Percentiles rank a stretch among this genome's conserved stretches.
Evolutionary conservation across 345 rosid species (phyloP).

Genomic region (Abelmoschus esculentus): DNA sequence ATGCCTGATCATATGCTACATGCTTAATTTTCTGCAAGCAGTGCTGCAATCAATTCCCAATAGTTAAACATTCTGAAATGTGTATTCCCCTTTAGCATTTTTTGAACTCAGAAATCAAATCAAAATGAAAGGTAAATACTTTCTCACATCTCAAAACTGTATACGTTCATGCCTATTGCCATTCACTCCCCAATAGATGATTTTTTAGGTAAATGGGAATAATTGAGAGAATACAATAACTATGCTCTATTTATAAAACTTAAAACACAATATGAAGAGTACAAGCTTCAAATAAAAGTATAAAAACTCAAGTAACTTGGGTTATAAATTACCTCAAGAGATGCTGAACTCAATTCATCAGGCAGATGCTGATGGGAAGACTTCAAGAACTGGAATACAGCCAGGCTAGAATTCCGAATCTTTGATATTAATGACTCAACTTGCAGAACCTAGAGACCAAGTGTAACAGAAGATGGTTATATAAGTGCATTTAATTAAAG

Average conservation of each 20-base stretch:
- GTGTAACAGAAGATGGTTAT: no score
- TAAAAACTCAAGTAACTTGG: background rate
- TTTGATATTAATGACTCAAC: background rate
- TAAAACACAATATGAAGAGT: background rate
- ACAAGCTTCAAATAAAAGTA: background rate
- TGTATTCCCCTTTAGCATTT: background rate
- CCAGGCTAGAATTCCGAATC: background rate
- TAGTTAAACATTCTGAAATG: conserved; percentile 18
- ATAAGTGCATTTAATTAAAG: no score
- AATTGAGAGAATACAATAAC: background rate
- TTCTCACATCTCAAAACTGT: background rate
- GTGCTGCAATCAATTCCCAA: conserved; percentile 43
- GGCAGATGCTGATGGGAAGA: background rate
- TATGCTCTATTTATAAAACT: background rate
- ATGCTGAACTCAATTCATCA: background rate
- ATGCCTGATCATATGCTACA: conserved; percentile 43
- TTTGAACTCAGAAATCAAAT: conserved; percentile 6
- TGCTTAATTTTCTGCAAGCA: conserved; percentile 62
- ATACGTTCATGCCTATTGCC: background rate
- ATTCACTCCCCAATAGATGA: background rate
- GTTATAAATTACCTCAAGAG: conserved; percentile 47
- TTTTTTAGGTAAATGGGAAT: background rate
- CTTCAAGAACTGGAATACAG: background rate
- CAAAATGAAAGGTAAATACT: conserved; percentile 6
- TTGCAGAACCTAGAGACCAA: background rate